A percentile compares a stretch with the other conserved stretches of the same genome.
Evolutionary conservation across 192 early-diverging fungal species (phyloP).

Genomic region (Podila epigama): DNA sequence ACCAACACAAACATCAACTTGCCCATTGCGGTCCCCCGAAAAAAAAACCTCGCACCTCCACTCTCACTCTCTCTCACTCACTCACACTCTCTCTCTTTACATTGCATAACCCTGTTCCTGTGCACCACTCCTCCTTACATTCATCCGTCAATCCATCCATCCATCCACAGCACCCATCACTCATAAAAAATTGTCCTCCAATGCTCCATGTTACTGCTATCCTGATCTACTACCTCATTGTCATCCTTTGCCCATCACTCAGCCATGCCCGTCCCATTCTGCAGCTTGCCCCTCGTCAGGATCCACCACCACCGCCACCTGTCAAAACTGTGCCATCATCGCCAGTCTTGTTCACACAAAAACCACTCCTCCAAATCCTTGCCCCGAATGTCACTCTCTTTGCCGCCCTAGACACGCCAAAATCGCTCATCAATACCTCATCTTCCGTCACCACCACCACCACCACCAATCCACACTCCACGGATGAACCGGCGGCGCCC

Average conservation of each 20-base stretch:
- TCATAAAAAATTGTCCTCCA: not conserved
- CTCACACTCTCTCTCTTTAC: not conserved
- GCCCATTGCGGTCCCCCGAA: too few species aligned
- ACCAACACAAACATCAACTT: too few species aligned
- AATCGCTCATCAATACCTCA: not conserved
- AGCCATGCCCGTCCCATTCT: constrained; percentile 25
- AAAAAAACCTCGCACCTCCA: not conserved
- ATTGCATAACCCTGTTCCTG: not conserved
- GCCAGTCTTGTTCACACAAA: not conserved
- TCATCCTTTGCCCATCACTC: constrained; percentile 8
- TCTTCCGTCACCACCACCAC: not conserved
- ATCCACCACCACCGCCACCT: not conserved
- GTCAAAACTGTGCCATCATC: not conserved
- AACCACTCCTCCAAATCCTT: constrained; percentile 7
- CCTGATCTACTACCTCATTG: constrained; percentile 10
- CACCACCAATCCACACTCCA: not conserved
- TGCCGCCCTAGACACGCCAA: constrained; percentile 1
- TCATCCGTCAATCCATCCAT: not conserved
- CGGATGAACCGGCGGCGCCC: too few species aligned
- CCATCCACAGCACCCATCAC: not conserved
- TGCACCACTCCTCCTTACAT: too few species aligned
- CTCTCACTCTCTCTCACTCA: not conserved
- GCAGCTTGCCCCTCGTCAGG: not conserved
- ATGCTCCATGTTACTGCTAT: constrained; percentile 9
- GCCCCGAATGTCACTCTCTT: constrained; percentile 9